Percentiles rank a stretch among this genome's conserved stretches.
Evolutionary conservation across 2,329 filamentous ascomycete genomes (phyloP).

Genomic region (Aspergillus sp.): DNA sequence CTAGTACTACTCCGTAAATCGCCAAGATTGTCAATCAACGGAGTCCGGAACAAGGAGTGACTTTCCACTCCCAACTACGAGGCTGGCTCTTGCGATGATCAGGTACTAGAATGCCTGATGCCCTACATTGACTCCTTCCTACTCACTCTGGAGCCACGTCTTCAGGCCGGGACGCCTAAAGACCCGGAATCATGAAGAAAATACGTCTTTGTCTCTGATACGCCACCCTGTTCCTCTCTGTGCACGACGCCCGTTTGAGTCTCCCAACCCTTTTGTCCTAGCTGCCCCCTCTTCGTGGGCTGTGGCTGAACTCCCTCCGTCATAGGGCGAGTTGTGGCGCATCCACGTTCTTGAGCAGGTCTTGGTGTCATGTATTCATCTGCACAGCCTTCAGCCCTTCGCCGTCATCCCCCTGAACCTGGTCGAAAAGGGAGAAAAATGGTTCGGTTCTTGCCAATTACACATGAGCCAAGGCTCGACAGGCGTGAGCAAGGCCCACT

Average conservation of each 20-base stretch:
- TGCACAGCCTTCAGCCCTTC: background rate
- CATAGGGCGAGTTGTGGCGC: background rate
- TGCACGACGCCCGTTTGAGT: background rate
- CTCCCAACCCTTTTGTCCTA: background rate
- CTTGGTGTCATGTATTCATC: background rate
- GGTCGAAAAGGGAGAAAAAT: background rate
- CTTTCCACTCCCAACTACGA: too few species aligned
- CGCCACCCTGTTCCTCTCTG: too few species aligned
- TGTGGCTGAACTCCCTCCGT: background rate
- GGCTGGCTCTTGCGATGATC: background rate
- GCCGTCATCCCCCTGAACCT: background rate
- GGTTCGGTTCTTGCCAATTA: constrained; percentile 2
- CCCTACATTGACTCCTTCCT: background rate
- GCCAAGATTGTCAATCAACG: background rate
- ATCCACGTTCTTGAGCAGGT: background rate
- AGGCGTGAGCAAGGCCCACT: constrained; percentile 11
- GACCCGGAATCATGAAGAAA: background rate
- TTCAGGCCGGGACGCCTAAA: background rate
- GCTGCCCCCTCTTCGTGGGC: background rate
- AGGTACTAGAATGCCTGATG: background rate
- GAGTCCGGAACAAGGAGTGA: too few species aligned
- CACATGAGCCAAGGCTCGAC: constrained; percentile 11
- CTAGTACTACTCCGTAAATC: background rate
- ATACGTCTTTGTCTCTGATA: background rate
- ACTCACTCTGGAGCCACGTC: background rate